These are phyloP conservation scores for Ambispora gerdemannii DNA, from an alignment of 192 early-diverging fungal genomes.

Conservation along the genomic window DNA sequence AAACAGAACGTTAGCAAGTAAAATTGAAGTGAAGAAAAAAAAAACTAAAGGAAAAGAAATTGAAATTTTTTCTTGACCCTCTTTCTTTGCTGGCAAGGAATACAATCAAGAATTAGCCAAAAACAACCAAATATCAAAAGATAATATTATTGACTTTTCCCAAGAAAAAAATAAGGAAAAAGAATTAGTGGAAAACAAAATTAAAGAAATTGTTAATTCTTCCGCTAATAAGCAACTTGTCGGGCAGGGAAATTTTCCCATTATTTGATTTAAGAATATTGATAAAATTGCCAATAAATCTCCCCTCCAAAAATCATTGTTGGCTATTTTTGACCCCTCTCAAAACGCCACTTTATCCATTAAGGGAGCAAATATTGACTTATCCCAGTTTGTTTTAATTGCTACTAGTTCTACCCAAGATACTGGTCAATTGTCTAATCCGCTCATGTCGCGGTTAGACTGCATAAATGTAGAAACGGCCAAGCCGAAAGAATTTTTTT, in stretches of 20 bases:
- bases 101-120: constrained; percentile 29
- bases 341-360: not conserved
- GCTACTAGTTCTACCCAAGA: constrained; percentile 25
- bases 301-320: not conserved
- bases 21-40: not conserved
- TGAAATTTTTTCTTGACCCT: not conserved
- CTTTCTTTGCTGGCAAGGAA: constrained; percentile 26
- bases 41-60: not conserved
- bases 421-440: constrained; percentile 19
- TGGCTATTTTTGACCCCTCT: not conserved
- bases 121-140: not conserved
- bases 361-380: not conserved
- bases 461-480: constrained; percentile 17
- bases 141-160: constrained; percentile 20
- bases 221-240: not conserved
- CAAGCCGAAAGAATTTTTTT: constrained; percentile 26
- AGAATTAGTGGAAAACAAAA: constrained; percentile 11
- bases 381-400: constrained; percentile 5
- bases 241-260: not conserved
- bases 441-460: constrained; percentile 12
- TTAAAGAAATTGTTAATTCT: constrained; percentile 26
- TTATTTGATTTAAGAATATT: constrained; percentile 11
- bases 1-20: not conserved
- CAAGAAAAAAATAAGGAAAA: constrained; percentile 12
- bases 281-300: not conserved